These are phyloP conservation scores for Aaosphaeria pasadenensis DNA, from an alignment of 2,329 filamentous ascomycete species.

Conservation along the genomic window DNA sequence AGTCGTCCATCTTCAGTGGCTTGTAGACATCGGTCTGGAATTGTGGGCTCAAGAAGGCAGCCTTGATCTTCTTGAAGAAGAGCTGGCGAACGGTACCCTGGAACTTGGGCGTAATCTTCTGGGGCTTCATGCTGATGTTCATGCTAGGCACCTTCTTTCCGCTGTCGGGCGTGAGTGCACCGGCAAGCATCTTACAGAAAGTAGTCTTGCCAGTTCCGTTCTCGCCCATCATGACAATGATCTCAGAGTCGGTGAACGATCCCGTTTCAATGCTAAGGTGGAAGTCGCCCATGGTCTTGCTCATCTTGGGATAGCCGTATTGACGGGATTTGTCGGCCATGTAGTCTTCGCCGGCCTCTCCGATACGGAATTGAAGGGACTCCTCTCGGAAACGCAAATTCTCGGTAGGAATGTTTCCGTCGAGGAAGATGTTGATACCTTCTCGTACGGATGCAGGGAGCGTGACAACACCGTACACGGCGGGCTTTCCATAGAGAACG, in stretches of 20 bases:
- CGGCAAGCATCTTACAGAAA: constrained; percentile 94
- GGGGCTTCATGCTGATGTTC: constrained; percentile 99
- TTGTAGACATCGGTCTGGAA: constrained; percentile 99
- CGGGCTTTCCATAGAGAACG: constrained; percentile 91
- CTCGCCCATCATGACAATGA: constrained; percentile 99
- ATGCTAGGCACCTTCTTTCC: constrained; percentile 78
- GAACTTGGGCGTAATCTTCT: constrained; percentile 99
- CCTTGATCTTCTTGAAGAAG: constrained; percentile 99
- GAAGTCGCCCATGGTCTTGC: constrained; percentile 90
- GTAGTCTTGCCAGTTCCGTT: constrained; percentile 99
- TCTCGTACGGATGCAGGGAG: constrained; percentile 93
- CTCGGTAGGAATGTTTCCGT: constrained; percentile 96
- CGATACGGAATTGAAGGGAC: constrained; percentile 90
- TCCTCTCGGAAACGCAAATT: constrained; percentile 98
- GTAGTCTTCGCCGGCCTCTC: constrained; percentile 86
- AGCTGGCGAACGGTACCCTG: constrained; percentile 94
- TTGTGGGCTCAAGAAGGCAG: constrained; percentile 91
- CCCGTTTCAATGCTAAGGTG: constrained; percentile 77
- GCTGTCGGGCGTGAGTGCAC: constrained; percentile 86
- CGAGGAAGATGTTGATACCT: constrained; percentile 99
- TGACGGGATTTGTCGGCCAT: constrained; percentile 78
- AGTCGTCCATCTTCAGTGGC: constrained; percentile 97
- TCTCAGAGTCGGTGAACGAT: constrained; percentile 95
- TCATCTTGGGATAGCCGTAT: constrained; percentile 85
- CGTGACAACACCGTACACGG: constrained; percentile 96